Evolutionary conservation across 192 early-diverging fungal genomes (phyloP), one percentile per base, ranked within the genome.

Genomic region (Podila horticola): DNA sequence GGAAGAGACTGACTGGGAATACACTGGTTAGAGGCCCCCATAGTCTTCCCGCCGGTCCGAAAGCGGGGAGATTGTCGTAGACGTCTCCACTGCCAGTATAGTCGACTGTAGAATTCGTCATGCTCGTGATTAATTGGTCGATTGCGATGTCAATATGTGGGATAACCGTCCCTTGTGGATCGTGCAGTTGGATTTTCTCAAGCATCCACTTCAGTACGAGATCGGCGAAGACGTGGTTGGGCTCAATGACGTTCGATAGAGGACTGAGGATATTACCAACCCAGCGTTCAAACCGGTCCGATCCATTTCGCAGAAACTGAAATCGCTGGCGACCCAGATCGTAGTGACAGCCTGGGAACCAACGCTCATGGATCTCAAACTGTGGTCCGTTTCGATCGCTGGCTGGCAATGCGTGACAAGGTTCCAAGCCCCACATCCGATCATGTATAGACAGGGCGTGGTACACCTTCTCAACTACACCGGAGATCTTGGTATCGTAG

Each of bases 261-360:
- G 24, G 0, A 60, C 17, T 11, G 29, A 61, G 34, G 0, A 41
- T 11, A 7, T 33, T 7, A 0, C 26, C n/a, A 10, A 49, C 0
- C 58, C 1, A 31, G 31, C 31, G n/a, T 31, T 31, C 31, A 5
- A 31, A 31, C 31, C 3, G 2, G 31, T 31, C 31, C 31, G 31
- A 31, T 28, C 5, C 22, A 2, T 22, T 2, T 30, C 8, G 7
- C 64, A 55, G 13, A 69, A 69, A 29, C 26, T 19, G 58, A 22
- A 69, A 69, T 8, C 36, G 26, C 9, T 61, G 67, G 15, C 67
- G 58, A 0, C 67, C 67, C 1, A 69, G 13, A 62, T 69, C 67
- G 29, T 69, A 69, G 41, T 69, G 67, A 38, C 67, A 69, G 0
- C 67, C 67, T 22, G 67, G 67, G 58, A 69, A 69, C 67, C 67